Evolutionary conservation across 805 yeast species (phyloP), one percentile per base, ranked within the genome.

Genomic region (Saturnispora kantuleensis): DNA sequence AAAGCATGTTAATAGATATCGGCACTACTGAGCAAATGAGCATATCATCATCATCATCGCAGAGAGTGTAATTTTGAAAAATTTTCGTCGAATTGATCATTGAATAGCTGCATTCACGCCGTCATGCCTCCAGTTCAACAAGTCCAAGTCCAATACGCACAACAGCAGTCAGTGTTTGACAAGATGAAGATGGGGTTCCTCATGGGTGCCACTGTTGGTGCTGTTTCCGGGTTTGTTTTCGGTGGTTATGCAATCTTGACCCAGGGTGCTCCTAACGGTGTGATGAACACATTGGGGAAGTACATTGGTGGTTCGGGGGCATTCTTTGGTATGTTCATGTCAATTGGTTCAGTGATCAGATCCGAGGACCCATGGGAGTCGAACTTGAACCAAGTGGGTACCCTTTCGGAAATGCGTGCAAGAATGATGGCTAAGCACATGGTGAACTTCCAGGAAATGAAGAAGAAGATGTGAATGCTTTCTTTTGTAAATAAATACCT

Each of bases 141-240:
- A 64, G 72, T 74, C 47, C 82, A 78, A 64, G 72, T 74, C 49
- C 82, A 78, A 60, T 71, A 70, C 51, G 68, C 65, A 33, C 62
- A 53, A 45, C 78, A 79, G 55, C 95, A 94, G 46, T 83, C 96
- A 40, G 79, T 83, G 65, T 87, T 89, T 69, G 96, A 93, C 46
- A 93, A 93, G 69, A 85, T 93, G 77, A 93, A 93, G 69, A 93
- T 93, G 97, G 99, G 99, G 45, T 81, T 88, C 49, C 69, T 90
- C 70, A 93, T 93, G 97, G 99, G 99, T 51, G 79, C 79, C 47
- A 76, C 87, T 31, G 89, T 82, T 31, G 98, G 98, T 52, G 93
- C 88, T 9, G 93, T 94, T 58, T 87, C 90, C 34, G 98, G 98
- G 50, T 82, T 90, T 39, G 69, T 94, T 52, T 93, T 90, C 63